Evolutionary conservation across 1,284 basidiomycete genomes (phyloP), one percentile per base, ranked within the genome.

Genomic region (Microbotryum saponariae): DNA sequence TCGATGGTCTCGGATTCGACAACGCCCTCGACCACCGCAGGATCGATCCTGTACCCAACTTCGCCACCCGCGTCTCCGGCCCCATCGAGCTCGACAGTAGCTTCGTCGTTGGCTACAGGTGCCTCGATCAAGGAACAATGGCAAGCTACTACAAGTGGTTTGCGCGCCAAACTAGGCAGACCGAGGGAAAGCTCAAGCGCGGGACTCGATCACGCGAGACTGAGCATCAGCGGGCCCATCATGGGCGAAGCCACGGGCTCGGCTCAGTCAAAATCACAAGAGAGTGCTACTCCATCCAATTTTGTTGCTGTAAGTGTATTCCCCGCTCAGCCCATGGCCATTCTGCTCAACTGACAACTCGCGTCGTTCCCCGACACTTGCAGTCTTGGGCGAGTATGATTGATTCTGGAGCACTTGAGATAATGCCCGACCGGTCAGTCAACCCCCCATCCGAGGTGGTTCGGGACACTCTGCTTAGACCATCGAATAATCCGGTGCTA

Each of bases 301-400:
- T 88, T 90, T 73, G 87, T 87, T 27, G 82, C 81, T 60, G 86
- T 87, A 71, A 70, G 84, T 80, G 12, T 9, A 16, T 18, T 23
- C 12, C 20, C 27, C n/a, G 14, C 21, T 2, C 21, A 6, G 20
- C 48, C 20, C 27, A 10, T 23, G 48, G 48, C 48, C 20, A 20
- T 50, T 23, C 20, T 50, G 20, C 14, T 7, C 14, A 27, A n/a
- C 48, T 50, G 20, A 50, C 21, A n/a, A 7, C 27, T 50, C 4
- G 37, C 12, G 12, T 12, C 37, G 12, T 42, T 12, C 37, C 37
- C 6, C 37, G 37, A 16, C 12, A 42, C 37, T 74, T 74, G 4
- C 73, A 90, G 82, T 91, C 90, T 0, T 97, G 93, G 93, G 85
- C 88, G 4, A 91, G 88, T 73, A 77, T 97, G 55, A 86, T 97